phyloP scores from a whole-genome alignment of 73 alveolate genomes.

The Breviolum minutum region DNA sequence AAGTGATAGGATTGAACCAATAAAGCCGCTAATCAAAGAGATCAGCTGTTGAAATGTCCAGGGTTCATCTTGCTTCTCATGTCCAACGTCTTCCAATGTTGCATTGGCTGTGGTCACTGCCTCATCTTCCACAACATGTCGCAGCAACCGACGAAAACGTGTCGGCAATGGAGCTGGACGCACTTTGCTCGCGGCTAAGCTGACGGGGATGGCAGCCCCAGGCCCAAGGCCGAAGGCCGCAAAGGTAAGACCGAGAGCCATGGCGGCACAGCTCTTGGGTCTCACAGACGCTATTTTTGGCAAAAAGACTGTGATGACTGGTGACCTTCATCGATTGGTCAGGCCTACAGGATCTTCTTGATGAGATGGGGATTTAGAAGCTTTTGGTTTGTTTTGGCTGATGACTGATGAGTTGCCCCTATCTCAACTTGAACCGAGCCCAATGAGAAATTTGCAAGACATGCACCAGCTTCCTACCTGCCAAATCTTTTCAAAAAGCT shows the following conservation, averaged over 20 bases:
- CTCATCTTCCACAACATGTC: not conserved
- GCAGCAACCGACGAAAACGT: not conserved
- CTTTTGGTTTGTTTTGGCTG: no score
- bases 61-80: not conserved
- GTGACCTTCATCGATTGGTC: no score
- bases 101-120: not conserved
- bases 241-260: not conserved
- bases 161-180: not conserved
- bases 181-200: not conserved
- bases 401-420: no score
- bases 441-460: no score
- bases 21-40: slow-evolving; percentile 78
- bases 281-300: no score
- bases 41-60: slow-evolving; percentile 71
- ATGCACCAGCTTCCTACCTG: no score
- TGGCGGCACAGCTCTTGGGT: not conserved
- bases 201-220: not conserved
- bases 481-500: no score
- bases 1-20: slow-evolving; percentile 64
- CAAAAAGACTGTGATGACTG: no score
- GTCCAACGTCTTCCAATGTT: not conserved
- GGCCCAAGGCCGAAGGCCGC: not conserved
- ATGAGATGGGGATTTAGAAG: no score
- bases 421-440: no score
- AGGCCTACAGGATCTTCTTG: no score